Evolutionary conservation across 331 rosid species (phyloP), one percentile per base, ranked within the genome.

Genomic region (Malus hybrid): DNA sequence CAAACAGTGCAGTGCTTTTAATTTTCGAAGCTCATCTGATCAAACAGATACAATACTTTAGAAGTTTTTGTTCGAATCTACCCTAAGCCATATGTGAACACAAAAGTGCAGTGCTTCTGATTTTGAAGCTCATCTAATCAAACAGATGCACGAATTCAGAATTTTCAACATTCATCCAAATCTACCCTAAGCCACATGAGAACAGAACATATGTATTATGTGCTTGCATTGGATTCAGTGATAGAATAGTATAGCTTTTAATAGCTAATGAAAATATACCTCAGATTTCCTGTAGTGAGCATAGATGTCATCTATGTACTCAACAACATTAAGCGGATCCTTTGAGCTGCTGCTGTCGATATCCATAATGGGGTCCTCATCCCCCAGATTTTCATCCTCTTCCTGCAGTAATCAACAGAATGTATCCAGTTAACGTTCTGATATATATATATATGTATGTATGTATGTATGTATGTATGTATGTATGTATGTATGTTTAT

Each of bases 261-360:
- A 70, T 46, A 29, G 74, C 28, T 70, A 29, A 52, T 6, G 62
- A 30, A 52, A 70, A 52, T 30, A 22, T 56, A 88, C 96, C 96
- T 93, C 98, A 20, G 78, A 73, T 77, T 75, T 77, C 85, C 76
- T 87, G 75, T 83, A 93, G 75, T 77, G 84, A 19, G 77, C 58
- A 79, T 82, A 82, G 68, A 93, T 77, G 55, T 93, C 90, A 61
- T 87, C 88, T 29, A 93, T 79, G 71, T 93, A 93, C 70, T 93
- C 95, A 63, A 87, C 91, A 71, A 86, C 96, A 20, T 89, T 86
- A 6, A 89, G 95, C 48, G 85, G 85, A 71, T 93, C 82, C 65
- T 75, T 79, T 66, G 48, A 29, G 70, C 89, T 82, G 20, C 76
- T 26, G 77, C 75, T 61, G 69, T 93, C 96, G 0, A 93, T 90